These are phyloP conservation scores for Pyricularia pennisetigena DNA, from an alignment of 2,329 filamentous ascomycete species.

Conservation along the genomic window DNA sequence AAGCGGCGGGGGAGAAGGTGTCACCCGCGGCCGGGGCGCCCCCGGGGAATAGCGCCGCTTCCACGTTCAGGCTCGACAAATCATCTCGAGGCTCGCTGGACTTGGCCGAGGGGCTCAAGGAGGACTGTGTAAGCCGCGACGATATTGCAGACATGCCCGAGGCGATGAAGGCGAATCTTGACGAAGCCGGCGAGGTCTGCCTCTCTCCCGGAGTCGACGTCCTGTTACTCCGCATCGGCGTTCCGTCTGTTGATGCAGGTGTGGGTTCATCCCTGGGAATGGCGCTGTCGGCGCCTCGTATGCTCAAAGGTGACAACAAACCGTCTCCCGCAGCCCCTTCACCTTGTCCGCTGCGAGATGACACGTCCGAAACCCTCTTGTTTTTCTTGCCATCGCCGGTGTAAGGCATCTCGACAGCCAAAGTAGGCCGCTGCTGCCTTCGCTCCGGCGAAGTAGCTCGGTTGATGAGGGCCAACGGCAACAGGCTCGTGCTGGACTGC, in stretches of 20 bases:
- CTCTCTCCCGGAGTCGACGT: slow-evolving; percentile 15
- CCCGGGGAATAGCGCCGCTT: slow-evolving; percentile 40
- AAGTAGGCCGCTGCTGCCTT: slow-evolving; percentile 12
- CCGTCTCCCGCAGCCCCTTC: neutral
- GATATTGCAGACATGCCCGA: slow-evolving; percentile 35
- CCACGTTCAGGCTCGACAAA: slow-evolving; percentile 44
- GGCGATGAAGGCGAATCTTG: slow-evolving; percentile 35
- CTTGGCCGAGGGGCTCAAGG: slow-evolving; percentile 11
- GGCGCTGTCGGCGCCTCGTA: neutral
- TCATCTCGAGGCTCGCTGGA: slow-evolving; percentile 33
- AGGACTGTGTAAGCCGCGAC: slow-evolving; percentile 23
- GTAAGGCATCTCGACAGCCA: slow-evolving; percentile 26
- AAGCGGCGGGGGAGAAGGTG: slow-evolving; percentile 47
- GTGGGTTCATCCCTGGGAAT: neutral
- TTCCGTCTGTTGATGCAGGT: slow-evolving; percentile 6
- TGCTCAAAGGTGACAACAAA: neutral
- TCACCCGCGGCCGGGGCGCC: slow-evolving; percentile 32
- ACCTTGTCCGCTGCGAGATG: slow-evolving; percentile 15
- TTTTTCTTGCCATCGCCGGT: slow-evolving; percentile 27
- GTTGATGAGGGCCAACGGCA: slow-evolving; percentile 19
- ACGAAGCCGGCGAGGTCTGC: slow-evolving; percentile 16
- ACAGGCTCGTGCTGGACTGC: slow-evolving; percentile 24
- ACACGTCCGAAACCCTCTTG: slow-evolving; percentile 13
- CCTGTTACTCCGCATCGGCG: slow-evolving; percentile 23
- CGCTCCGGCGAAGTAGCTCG: slow-evolving; percentile 18